A percentile compares a stretch with the other conserved stretches of the same genome.
These are phyloP conservation scores for Symbiodinium pilosum DNA, from an alignment of 73 alveolate species.

Conservation along the genomic window DNA sequence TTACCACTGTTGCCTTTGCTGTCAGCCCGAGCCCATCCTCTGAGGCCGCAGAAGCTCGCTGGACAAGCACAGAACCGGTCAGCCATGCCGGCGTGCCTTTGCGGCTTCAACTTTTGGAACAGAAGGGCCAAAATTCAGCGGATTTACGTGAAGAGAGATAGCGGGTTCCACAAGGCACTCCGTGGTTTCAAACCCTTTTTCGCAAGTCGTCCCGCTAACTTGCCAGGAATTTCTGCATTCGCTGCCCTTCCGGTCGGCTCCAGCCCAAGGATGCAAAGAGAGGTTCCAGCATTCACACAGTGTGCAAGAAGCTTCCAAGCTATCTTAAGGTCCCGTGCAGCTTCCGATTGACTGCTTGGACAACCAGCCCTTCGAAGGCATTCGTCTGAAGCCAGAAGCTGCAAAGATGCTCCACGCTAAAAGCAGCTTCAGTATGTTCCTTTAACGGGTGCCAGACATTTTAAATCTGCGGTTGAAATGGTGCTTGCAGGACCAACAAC, in stretches of 20 bases:
- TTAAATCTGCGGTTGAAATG: background rate
- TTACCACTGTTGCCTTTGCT: no score
- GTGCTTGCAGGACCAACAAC: background rate
- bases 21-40: no score
- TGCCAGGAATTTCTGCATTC: constrained; percentile 50
- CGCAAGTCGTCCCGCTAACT: no score
- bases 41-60: constrained; percentile 84
- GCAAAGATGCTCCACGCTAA: background rate
- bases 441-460: background rate
- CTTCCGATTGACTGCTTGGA: constrained; percentile 82
- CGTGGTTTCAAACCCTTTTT: no score
- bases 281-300: background rate
- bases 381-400: background rate
- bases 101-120: no score
- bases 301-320: no score
- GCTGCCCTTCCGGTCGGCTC: constrained; percentile 19
- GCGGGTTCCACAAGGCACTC: no score
- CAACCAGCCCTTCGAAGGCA: constrained; percentile 83
- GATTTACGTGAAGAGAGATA: no score
- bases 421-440: background rate
- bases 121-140: no score
- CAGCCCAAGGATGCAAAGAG: background rate
- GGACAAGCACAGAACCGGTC: constrained; percentile 70
- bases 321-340: constrained; percentile 43
- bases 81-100: background rate